A percentile compares a stretch with the other conserved stretches of the same genome.
Conservation (phyloP, 495 filamentous ascomycete genomes). For the Xylaria palmicola region DNA sequence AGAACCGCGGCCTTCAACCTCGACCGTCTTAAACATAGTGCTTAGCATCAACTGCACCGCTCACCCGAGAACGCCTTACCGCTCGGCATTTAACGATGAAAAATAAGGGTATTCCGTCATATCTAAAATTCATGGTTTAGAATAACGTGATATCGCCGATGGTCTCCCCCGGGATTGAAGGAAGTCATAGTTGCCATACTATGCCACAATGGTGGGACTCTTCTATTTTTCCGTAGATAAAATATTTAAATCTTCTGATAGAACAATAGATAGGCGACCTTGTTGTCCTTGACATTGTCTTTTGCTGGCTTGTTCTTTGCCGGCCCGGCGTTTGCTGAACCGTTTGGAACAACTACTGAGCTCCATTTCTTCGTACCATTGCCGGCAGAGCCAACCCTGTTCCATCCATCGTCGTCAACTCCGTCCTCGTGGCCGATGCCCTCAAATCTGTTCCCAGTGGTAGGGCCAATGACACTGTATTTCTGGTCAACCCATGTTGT, state of each 20-base stretch:
- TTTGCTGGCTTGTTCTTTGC: slow-evolving; percentile 62
- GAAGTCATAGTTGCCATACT: not conserved
- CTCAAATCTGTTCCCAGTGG: slow-evolving; percentile 63
- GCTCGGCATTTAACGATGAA: not conserved
- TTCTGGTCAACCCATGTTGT: slow-evolving; percentile 48
- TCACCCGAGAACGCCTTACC: not conserved
- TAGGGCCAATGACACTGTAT: slow-evolving; percentile 29
- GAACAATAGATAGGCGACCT: slow-evolving; percentile 94
- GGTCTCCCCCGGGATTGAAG: not conserved
- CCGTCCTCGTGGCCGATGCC: slow-evolving; percentile 67
- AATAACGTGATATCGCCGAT: not conserved
- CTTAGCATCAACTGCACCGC: not conserved
- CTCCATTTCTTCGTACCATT: slow-evolving; percentile 67
- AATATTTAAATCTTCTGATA: slow-evolving; percentile 70
- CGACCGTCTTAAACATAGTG: not conserved
- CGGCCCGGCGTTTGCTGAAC: slow-evolving; percentile 20
- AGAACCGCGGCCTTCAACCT: not conserved
- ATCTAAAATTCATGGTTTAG: not conserved
- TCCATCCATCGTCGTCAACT: slow-evolving; percentile 75
- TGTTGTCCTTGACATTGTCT: slow-evolving; percentile 82
- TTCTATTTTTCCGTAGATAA: not conserved
- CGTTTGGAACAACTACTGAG: slow-evolving; percentile 59
- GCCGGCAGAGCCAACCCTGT: slow-evolving; percentile 67
- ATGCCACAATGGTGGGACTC: not conserved
- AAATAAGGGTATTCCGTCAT: not conserved